Percentiles rank a stretch among this genome's conserved stretches.
These are phyloP conservation scores for Colletotrichum acutatum DNA, from an alignment of 2,329 filamentous ascomycete species.

Conservation along the genomic window DNA sequence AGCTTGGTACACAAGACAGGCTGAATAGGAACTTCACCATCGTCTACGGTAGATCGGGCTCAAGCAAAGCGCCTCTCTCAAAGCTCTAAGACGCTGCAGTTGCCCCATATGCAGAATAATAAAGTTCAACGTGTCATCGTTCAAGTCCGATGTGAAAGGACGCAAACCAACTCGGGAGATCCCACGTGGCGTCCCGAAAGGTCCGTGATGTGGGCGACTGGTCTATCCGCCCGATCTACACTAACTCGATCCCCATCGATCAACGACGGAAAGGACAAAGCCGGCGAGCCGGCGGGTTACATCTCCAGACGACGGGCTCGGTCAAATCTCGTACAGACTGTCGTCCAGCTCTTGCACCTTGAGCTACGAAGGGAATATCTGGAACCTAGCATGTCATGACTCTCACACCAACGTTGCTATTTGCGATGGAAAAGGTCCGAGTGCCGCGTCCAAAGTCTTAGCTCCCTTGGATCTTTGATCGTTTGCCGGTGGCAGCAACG, in stretches of 20 bases:
- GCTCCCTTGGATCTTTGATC: no score
- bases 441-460: not conserved
- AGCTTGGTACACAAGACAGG: not conserved
- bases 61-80: not conserved
- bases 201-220: not conserved
- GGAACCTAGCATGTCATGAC: not conserved
- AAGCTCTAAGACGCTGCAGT: not conserved
- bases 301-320: not conserved
- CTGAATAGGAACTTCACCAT: conserved; percentile 46
- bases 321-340: not conserved
- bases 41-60: conserved; percentile 47
- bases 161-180: not conserved
- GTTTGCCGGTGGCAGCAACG: not conserved
- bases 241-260: not conserved
- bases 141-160: not conserved
- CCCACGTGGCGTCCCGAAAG: not conserved
- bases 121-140: not conserved
- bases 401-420: not conserved
- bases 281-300: not conserved
- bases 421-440: not conserved
- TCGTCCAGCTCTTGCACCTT: no score
- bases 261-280: not conserved
- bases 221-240: not conserved
- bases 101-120: not conserved
- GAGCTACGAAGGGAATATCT: no score